phyloP scores from a whole-genome alignment of 805 yeast species.

The Sugiyamaella floridensis region DNA sequence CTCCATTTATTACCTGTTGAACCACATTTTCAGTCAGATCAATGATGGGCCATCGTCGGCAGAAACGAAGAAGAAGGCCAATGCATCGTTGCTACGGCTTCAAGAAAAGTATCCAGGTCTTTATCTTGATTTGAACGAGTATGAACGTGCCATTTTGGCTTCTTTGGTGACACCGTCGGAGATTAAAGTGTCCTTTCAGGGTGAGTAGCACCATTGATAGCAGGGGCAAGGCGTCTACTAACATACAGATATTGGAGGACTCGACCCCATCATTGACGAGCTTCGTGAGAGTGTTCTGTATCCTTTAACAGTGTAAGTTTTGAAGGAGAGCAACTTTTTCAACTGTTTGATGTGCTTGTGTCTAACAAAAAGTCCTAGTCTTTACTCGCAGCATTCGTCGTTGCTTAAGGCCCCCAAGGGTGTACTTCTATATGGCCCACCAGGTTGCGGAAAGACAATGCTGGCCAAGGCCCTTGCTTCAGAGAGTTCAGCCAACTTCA shows the following conservation, averaged over 20 bases:
- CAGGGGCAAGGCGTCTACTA: not conserved
- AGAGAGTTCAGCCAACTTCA: slow-evolving; percentile 86
- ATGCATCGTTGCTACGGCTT: slow-evolving; percentile 50
- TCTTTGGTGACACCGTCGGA: slow-evolving; percentile 81
- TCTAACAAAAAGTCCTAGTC: slow-evolving; percentile 42
- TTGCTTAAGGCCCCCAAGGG: slow-evolving; percentile 91
- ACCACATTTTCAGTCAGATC: slow-evolving; percentile 37
- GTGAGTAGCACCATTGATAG: slow-evolving; percentile 28
- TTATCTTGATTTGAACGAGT: slow-evolving; percentile 50
- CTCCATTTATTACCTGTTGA: slow-evolving; percentile 59
- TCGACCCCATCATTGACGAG: slow-evolving; percentile 75
- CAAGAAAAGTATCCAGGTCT: slow-evolving; percentile 53
- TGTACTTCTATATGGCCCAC: slow-evolving; percentile 87
- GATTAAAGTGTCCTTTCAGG: slow-evolving; percentile 57
- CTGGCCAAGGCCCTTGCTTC: slow-evolving; percentile 90
- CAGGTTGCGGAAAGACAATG: slow-evolving; percentile 98
- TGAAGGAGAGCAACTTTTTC: slow-evolving; percentile 22
- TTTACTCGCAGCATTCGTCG: slow-evolving; percentile 59
- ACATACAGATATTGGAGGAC: slow-evolving; percentile 70
- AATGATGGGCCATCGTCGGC: slow-evolving; percentile 42
- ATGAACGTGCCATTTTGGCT: slow-evolving; percentile 71
- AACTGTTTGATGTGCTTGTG: not conserved
- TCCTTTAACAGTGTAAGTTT: slow-evolving; percentile 51
- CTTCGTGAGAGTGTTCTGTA: slow-evolving; percentile 80
- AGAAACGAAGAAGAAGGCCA: slow-evolving; percentile 56